phyloP scores from a whole-genome alignment of 1,284 basidiomycete species.

The Apiotrichum montevideense region DNA sequence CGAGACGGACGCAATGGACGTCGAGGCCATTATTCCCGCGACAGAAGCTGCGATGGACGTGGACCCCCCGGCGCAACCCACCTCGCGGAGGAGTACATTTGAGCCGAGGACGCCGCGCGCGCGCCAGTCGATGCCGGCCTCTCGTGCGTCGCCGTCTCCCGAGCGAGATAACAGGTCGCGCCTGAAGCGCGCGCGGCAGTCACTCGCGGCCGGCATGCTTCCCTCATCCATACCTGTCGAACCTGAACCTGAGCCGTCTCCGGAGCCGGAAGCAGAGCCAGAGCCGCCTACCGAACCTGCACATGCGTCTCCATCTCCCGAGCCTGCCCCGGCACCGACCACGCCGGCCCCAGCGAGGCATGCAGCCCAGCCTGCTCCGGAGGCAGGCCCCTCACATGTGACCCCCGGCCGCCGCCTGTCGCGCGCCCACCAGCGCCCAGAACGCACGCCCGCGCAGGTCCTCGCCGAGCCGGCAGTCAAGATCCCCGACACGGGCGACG shows the following conservation, averaged over 20 bases:
- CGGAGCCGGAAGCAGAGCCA: neutral
- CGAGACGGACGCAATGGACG: constrained; percentile 6
- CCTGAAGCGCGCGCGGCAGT: neutral
- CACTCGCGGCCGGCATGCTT: neutral
- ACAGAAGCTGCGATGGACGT: too few relatives aligned
- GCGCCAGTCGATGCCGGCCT: neutral
- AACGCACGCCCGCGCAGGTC: constrained; percentile 14
- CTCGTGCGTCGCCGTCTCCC: neutral
- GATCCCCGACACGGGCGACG: constrained; percentile 15
- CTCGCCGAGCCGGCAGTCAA: constrained; percentile 19
- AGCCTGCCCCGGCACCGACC: too few relatives aligned
- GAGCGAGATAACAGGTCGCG: neutral
- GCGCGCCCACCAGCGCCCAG: neutral
- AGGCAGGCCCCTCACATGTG: neutral
- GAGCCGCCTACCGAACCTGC: neutral
- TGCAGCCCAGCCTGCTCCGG: neutral
- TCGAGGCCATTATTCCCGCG: neutral
- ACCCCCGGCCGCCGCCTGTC: neutral
- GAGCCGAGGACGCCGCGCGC: neutral
- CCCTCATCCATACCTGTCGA: neutral
- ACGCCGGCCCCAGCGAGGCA: too few relatives aligned
- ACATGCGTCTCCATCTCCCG: too few relatives aligned
- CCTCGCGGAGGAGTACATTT: neutral
- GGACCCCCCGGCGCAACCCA: neutral
- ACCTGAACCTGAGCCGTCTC: neutral